Base-by-base conservation (phyloP, 2,329 filamentous ascomycete genomes). In the Fusarium mexicanum region DNA sequence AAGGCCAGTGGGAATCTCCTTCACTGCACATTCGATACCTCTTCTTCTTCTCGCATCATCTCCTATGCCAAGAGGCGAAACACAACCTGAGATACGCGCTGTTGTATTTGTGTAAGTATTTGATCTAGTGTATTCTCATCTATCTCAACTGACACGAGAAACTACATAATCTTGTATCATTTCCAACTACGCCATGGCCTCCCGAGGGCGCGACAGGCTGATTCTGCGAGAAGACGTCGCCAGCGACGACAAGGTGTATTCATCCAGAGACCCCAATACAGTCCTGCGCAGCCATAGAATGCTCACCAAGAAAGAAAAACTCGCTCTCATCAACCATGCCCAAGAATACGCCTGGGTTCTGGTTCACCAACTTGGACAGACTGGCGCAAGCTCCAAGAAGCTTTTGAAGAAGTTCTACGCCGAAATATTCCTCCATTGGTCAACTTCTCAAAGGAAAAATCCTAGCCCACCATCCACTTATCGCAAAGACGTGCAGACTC, bases 71-170 rank as follows among this genome's bases (percentile, higher is more conserved):
- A 46, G 43, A 4, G 17, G 8, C 3, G 24, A 24, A 26, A 26
- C 17, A 12, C 11, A 46, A 26, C 18, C 17, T 14, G 2, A 26
- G 1, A 20, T 4, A 20, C 24, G 2, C 1, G 11, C 7, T 46
- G 5, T 24, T 20, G 2, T 46, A 13, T 20, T 13, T 46, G 24
- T 26, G 43, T 46, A 46, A 26, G 24, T 12, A 26, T 12, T 20
- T 20, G 43, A 0, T 26, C 24, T 20, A 20, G 11, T 20, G 43
- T 26, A 20, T 46, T 46, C 24, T 46, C 8, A 13, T 13, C 24
- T 46, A 26, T 5, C 1, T 13, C 18, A 8, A 13, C 43, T 46
- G 24, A 20, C 43, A 1, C 18, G 17, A 46, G 43, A 26, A 9
- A 46, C 24, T 26, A 46, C 24, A 26, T 12, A 46, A 24, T 46